phyloP scores from a whole-genome alignment of 805 yeast species.

The Spathaspora gorwiae region DNA sequence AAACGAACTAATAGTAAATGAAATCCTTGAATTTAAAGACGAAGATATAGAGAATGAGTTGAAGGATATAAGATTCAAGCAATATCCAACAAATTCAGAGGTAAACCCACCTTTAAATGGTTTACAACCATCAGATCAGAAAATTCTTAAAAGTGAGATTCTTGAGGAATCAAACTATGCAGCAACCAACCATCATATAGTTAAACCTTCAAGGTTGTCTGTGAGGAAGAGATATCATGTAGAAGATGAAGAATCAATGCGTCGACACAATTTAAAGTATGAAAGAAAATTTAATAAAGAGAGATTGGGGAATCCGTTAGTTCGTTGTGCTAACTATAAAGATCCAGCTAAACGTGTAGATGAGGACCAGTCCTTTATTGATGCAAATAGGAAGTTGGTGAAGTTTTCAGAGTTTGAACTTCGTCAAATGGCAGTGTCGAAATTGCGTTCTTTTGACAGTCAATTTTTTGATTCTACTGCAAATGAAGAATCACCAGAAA shows the following conservation, averaged over 20 bases:
- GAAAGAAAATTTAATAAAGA: constrained; percentile 14
- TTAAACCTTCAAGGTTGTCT: constrained; percentile 14
- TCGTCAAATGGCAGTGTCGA: not conserved
- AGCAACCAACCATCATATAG: not conserved
- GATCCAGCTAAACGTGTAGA: constrained; percentile 6
- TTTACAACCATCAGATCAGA: not conserved
- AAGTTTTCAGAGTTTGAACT: not conserved
- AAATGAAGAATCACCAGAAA: not conserved
- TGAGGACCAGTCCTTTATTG: constrained; percentile 1
- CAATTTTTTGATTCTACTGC: not conserved
- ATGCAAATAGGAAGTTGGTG: constrained; percentile 2
- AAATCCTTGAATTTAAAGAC: constrained; percentile 17
- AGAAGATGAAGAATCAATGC: constrained; percentile 9
- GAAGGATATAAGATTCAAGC: constrained; percentile 24
- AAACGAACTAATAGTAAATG: constrained; percentile 13
- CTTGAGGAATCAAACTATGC: not conserved
- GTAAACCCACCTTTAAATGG: not conserved
- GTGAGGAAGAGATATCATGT: constrained; percentile 18
- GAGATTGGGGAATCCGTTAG: not conserved
- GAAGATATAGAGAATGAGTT: constrained; percentile 19
- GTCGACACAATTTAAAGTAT: constrained; percentile 16
- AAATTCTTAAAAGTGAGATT: not conserved
- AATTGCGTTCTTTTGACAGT: not conserved
- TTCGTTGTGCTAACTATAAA: not conserved
- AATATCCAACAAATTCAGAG: constrained; percentile 14